Percentiles rank a stretch among this genome's conserved stretches.
Evolutionary conservation across 192 early-diverging fungal species (phyloP).

Genomic region (Podila horticola): DNA sequence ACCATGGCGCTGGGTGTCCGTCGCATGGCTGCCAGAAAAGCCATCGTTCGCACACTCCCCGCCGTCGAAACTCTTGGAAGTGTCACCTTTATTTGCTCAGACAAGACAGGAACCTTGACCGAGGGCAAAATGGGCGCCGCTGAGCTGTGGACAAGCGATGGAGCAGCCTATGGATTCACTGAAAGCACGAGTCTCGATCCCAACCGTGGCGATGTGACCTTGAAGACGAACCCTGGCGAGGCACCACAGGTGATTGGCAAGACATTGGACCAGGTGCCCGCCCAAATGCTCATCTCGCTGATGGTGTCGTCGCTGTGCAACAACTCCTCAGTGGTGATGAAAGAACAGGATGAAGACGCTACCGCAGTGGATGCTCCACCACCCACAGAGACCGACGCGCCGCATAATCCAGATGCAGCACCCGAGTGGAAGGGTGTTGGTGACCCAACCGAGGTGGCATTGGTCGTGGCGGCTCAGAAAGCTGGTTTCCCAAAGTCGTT

Average conservation of each 20-base stretch:
- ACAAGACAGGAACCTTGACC: slow-evolving; percentile 97
- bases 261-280: slow-evolving; percentile 53
- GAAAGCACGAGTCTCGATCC: slow-evolving; percentile 66
- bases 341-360: slow-evolving; percentile 55
- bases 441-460: slow-evolving; percentile 96
- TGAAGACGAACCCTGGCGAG: slow-evolving; percentile 23
- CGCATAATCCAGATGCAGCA: not conserved
- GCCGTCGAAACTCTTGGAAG: slow-evolving; percentile 96
- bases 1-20: slow-evolving; percentile 98
- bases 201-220: slow-evolving; percentile 55
- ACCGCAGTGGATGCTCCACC: not conserved
- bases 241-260: slow-evolving; percentile 55
- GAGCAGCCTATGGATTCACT: slow-evolving; percentile 70
- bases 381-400: not conserved
- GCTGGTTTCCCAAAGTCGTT: slow-evolving; percentile 75
- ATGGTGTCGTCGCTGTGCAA: slow-evolving; percentile 89
- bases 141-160: slow-evolving; percentile 84
- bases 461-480: slow-evolving; percentile 88
- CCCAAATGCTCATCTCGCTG: slow-evolving; percentile 66
- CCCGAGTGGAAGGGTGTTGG: slow-evolving; percentile 78
- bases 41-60: slow-evolving; percentile 92
- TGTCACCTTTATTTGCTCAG: slow-evolving; percentile 97
- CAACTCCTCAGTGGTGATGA: slow-evolving; percentile 78
- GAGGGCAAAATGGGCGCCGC: slow-evolving; percentile 97
- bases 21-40: slow-evolving; percentile 88